These are phyloP conservation scores for Henckelia pumila DNA, from an alignment of 257 asterid genomes.

Conservation along the genomic window DNA sequence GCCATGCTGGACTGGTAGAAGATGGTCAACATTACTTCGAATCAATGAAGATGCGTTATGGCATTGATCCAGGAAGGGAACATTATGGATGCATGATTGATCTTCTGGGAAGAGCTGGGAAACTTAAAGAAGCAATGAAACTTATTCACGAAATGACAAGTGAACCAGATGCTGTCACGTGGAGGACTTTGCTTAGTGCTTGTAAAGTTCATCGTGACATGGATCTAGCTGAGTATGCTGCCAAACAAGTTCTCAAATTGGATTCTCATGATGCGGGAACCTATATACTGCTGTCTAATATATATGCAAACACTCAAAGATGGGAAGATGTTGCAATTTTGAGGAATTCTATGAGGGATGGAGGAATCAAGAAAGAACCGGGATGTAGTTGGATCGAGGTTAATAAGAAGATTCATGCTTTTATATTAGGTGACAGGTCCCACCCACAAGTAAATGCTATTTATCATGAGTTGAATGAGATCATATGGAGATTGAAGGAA, in stretches of 20 bases:
- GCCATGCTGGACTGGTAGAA: slow-evolving; percentile 82
- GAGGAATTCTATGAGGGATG: slow-evolving; percentile 58
- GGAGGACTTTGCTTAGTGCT: slow-evolving; percentile 91
- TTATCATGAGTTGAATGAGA: slow-evolving; percentile 45
- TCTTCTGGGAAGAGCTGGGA: slow-evolving; percentile 90
- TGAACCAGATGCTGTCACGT: slow-evolving; percentile 75
- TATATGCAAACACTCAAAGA: slow-evolving; percentile 68
- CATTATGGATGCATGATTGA: slow-evolving; percentile 92
- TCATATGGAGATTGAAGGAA: slow-evolving; percentile 55
- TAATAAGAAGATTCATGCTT: slow-evolving; percentile 65
- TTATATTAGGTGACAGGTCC: slow-evolving; percentile 64
- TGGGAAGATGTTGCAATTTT: slow-evolving; percentile 66
- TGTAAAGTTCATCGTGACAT: slow-evolving; percentile 75
- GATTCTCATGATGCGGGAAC: slow-evolving; percentile 80
- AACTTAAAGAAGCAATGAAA: slow-evolving; percentile 66
- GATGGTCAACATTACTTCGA: slow-evolving; percentile 58
- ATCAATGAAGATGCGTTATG: slow-evolving; percentile 64
- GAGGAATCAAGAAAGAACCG: slow-evolving; percentile 85
- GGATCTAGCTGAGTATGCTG: slow-evolving; percentile 84
- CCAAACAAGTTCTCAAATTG: slow-evolving; percentile 64
- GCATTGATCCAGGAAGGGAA: slow-evolving; percentile 78
- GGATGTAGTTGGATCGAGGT: slow-evolving; percentile 97
- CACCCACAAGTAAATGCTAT: slow-evolving; percentile 60
- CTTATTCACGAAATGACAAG: slow-evolving; percentile 64
- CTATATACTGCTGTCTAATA: slow-evolving; percentile 66